These are phyloP conservation scores for Brassica carinata DNA, from an alignment of 345 rosid species.

Conservation along the genomic window DNA sequence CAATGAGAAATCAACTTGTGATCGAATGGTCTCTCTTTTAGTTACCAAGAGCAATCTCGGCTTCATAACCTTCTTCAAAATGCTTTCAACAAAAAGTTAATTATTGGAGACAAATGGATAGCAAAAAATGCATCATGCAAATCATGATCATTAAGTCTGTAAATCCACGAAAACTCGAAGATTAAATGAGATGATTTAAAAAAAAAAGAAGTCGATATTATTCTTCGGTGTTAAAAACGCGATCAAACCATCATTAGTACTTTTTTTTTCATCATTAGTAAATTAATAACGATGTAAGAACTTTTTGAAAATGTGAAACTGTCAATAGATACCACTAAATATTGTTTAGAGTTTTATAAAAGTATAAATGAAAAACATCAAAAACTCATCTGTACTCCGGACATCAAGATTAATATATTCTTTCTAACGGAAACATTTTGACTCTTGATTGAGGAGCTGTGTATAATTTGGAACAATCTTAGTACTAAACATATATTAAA, in stretches of 20 bases:
- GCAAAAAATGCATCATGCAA: not conserved
- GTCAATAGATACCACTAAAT: not conserved
- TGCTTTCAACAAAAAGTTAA: not conserved
- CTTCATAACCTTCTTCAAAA: not conserved
- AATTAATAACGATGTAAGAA: not conserved
- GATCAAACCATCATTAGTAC: not conserved
- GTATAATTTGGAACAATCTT: not conserved
- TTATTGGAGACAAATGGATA: not conserved
- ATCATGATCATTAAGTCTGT: not conserved
- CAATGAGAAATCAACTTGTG: not conserved
- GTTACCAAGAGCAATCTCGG: not conserved
- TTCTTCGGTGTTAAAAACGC: not conserved
- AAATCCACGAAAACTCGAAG: not conserved
- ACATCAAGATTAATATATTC: not conserved
- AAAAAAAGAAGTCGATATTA: not conserved
- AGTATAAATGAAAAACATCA: not conserved
- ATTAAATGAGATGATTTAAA: not conserved
- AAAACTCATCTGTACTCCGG: not conserved
- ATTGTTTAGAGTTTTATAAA: not conserved
- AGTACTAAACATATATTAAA: slow-evolving; percentile 6
- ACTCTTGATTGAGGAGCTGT: slow-evolving; percentile 5
- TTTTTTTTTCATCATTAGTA: no score
- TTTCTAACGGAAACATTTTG: not conserved
- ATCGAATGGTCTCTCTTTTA: not conserved
- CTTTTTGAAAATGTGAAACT: not conserved